Conservation (phyloP, 805 yeast species). For the Metschnikowia orientalis region DNA sequence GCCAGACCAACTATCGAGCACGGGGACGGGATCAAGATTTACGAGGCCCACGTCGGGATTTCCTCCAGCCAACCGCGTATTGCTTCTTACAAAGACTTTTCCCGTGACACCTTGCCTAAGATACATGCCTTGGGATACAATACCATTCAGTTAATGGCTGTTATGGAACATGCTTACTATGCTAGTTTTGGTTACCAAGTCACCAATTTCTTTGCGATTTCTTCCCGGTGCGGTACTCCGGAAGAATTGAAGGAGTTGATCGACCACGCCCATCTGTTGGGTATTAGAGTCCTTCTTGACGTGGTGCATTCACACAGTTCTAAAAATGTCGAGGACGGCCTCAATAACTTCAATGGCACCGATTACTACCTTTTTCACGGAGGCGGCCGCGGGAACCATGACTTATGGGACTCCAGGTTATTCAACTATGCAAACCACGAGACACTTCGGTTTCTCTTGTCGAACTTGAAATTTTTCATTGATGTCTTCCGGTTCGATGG, state of each 20-base stretch:
- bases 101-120: conserved; percentile 73
- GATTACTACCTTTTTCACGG: conserved; percentile 93
- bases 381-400: conserved; percentile 85
- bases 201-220: conserved; percentile 84
- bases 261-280: conserved; percentile 87
- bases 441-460: conserved; percentile 77
- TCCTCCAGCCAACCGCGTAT: conserved; percentile 85
- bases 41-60: conserved; percentile 95
- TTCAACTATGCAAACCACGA: conserved; percentile 91
- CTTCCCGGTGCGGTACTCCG: conserved; percentile 92
- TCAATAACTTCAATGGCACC: conserved; percentile 90
- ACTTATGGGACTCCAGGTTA: conserved; percentile 93
- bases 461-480: conserved; percentile 78
- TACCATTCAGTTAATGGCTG: conserved; percentile 93
- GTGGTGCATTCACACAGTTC: conserved; percentile 96
- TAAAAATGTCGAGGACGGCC: conserved; percentile 89
- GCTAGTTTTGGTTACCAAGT: conserved; percentile 98
- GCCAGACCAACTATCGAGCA: conserved; percentile 51
- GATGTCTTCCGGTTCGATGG: conserved; percentile 90
- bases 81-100: conserved; percentile 83
- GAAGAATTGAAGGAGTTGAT: conserved; percentile 88
- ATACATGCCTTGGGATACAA: conserved; percentile 85
- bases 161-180: conserved; percentile 98
- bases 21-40: conserved; percentile 57
- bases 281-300: conserved; percentile 81